Evolutionary conservation across 306 rosid genomes (phyloP).

Genomic region (Prosopis cineraria): DNA sequence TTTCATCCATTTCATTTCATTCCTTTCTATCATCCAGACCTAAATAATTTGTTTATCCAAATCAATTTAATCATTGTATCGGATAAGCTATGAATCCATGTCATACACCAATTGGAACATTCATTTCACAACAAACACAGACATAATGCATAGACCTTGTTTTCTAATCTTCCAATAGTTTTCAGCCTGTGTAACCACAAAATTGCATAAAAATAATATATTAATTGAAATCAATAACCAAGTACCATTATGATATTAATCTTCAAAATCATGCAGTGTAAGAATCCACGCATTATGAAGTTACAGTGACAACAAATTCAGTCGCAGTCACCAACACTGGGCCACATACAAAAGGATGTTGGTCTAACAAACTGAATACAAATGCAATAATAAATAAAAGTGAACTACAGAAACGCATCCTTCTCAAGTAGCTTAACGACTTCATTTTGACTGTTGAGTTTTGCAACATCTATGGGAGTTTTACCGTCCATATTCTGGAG

Average conservation of each 20-base stretch:
- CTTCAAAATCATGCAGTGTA: slow-evolving; percentile 33
- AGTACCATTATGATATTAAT: slow-evolving; percentile 15
- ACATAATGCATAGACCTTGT: too few species aligned
- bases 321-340: slow-evolving; percentile 25
- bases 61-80: too few species aligned
- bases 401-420: slow-evolving; percentile 88
- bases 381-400: slow-evolving; percentile 23
- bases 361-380: slow-evolving; percentile 30
- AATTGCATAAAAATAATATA: background rate
- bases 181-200: background rate
- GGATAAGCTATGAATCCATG: too few species aligned
- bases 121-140: too few species aligned
- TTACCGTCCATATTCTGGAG: slow-evolving; percentile 96
- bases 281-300: slow-evolving; percentile 38
- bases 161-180: too few species aligned
- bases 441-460: slow-evolving; percentile 87
- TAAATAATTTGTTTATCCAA: too few species aligned
- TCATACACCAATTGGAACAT: too few species aligned
- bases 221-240: background rate
- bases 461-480: slow-evolving; percentile 96
- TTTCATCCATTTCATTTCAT: too few species aligned
- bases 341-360: slow-evolving; percentile 17
- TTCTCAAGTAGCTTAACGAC: slow-evolving; percentile 95
- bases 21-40: too few species aligned
- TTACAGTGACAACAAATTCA: slow-evolving; percentile 21